phyloP scores from a whole-genome alignment of 345 rosid species.

The Brassica cretica region DNA sequence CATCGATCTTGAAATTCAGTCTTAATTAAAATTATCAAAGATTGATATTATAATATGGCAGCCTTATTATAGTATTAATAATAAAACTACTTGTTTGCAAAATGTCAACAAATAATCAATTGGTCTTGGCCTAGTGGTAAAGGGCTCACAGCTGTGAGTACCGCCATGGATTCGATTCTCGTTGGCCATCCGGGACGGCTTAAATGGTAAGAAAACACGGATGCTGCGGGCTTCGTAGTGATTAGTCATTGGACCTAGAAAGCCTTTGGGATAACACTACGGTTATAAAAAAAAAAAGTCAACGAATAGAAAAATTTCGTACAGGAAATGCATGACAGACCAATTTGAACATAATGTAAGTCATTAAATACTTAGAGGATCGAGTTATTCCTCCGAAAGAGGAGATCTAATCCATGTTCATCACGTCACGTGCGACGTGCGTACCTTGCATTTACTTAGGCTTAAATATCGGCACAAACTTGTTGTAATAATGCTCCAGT shows the following conservation, averaged over 20 bases:
- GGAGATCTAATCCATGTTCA: conserved; percentile 37
- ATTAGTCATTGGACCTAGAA: no score
- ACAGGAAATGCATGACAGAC: not conserved
- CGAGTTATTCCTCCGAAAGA: conserved; percentile 23
- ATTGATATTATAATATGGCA: not conserved
- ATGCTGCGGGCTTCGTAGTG: no score
- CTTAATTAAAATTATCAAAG: not conserved
- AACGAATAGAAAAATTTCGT: not conserved
- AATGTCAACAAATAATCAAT: not conserved
- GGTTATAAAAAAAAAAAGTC: not conserved
- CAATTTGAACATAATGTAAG: conserved; percentile 5
- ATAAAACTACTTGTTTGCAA: not conserved
- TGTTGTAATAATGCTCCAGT: conserved; percentile 1
- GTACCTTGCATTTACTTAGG: conserved; percentile 18
- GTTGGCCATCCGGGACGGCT: no score
- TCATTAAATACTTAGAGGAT: not conserved
- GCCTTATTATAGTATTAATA: not conserved
- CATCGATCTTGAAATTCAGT: not conserved
- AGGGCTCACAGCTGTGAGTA: no score
- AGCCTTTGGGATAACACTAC: no score
- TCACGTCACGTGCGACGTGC: conserved; percentile 34
- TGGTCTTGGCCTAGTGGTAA: no score
- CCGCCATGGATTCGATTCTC: no score
- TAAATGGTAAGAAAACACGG: no score
- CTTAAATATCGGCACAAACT: conserved; percentile 26